Evolutionary conservation across 768 basidiomycete genomes (phyloP), one percentile per base, ranked within the genome.

Genomic region (Termitomyces sp.): DNA sequence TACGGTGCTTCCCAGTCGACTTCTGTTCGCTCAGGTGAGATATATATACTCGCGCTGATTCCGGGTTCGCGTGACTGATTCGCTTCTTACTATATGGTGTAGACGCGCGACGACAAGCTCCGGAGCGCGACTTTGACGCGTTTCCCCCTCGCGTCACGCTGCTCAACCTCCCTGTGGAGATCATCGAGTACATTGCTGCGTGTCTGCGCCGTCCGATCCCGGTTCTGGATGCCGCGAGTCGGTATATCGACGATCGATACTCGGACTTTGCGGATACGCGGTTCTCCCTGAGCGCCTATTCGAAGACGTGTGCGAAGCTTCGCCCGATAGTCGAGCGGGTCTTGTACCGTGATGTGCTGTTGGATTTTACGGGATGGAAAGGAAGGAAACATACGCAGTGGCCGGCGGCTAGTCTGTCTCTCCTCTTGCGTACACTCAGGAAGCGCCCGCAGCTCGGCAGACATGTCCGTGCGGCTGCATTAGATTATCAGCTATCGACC

Each of bases 311-410:
- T 48, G 63, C 58, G 3, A 39, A 56, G 3, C 41, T 71, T 24
- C 62, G 70, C 18, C 24, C 49, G 13, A 63, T 58, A 34, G 65
- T 62, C 10, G 68, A 70, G 51, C 68, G 70, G 15, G 45, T 68
- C 4, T 57, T 71, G 18, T 71, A 71, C 46, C 65, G 67, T 16
- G 65, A 71, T 44, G 59, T 70, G 18, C 67, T 65, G 39, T 59
- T 71, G 3, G 70, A 71, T 51, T 67, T 68, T 26, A 68, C 68
- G 2, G 69, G 68, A 6, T 71, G 69, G 70, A 70, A 69, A 39
- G 69, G 68, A 3, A 62, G 68, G 22, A 71, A 71, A 51, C 70
- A 71, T 44, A 59, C 69, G 2, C 62, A 60, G 28, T 68, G 62
- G 60, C 69, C 67, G 16, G 68, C 69, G 29, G 70, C 61, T 26